Conservation (phyloP, 129 eudicot genomes). For the Artemisia argyi region DNA sequence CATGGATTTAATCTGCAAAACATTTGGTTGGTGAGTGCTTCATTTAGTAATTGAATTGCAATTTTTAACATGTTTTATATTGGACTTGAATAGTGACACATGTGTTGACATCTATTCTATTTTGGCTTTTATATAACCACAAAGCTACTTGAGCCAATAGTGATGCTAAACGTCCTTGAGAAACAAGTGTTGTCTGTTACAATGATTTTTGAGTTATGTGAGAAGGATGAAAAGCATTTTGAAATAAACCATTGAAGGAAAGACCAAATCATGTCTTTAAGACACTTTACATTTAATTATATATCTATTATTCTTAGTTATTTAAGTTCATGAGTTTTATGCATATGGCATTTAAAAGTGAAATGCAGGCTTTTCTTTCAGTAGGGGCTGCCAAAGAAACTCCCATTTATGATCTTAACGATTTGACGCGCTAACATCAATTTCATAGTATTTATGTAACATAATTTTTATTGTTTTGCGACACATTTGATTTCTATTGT, state of each 20-base stretch:
- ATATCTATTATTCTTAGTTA: not conserved
- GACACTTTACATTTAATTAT: not conserved
- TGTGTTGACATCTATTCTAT: not conserved
- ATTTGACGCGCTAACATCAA: no score
- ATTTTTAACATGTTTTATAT: no score
- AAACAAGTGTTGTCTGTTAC: conserved; percentile 73
- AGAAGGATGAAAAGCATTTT: conserved; percentile 58
- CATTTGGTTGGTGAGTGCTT: conserved; percentile 53
- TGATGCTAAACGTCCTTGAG: conserved; percentile 46
- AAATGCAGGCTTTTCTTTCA: no score
- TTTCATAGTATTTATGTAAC: no score
- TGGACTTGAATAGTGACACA: not conserved
- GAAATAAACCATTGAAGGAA: conserved; percentile 52
- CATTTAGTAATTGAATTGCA: not conserved
- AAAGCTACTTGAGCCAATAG: conserved; percentile 60
- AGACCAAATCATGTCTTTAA: conserved; percentile 11
- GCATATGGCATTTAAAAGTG: no score
- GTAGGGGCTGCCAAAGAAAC: no score
- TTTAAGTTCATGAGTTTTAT: no score
- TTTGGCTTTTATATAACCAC: conserved; percentile 38
- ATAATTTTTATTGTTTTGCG: no score
- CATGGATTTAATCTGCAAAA: conserved; percentile 36
- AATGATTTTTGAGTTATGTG: conserved; percentile 58
- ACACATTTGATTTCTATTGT: no score
- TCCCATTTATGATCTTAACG: no score